Base-by-base conservation (phyloP, 768 basidiomycete species). In the Phylloporus rhodoxanthus region DNA sequence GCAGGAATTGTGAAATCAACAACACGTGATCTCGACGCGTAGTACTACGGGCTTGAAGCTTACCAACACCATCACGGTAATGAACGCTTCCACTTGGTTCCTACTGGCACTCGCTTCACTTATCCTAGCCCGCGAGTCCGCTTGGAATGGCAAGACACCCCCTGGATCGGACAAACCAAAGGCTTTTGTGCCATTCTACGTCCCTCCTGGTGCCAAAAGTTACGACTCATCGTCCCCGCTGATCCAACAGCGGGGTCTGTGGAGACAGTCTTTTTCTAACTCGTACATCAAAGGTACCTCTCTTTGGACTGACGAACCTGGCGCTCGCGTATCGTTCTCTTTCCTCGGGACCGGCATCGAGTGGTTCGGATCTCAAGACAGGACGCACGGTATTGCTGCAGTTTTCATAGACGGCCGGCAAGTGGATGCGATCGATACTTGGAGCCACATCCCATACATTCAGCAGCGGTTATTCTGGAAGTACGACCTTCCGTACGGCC, bases 341-440 rank as follows among this genome's bases (percentile, higher is more conserved):
- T 88, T 88, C 65, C 70, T 70, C n/a, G 87, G 87, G 13, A 84
- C 82, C 11, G 85, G 85, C 1, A 74, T 90, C 55, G 87, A 89
- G 66, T 85, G 81, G 82, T 89, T 88, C 55, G 87, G 87, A 26
- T 76, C 73, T 57, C 72, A 69, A 34, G 80, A 77, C 55, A 70
- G 61, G 34, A 63, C 56, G 14, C 80, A 87, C 58, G 82, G 87
- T 13, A 62, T 75, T 8, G 73, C 81, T 4, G 55, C 73, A 20
- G 75, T 89, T 11, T 78, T 72, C 45, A 69, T 89, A 15, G 82
- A 89, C 50, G 81, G 82, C 17, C 64, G 65, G 37, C 67, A 69
- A 21, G 59, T 73, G 14, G 60, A 70, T 21, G 67, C 59, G 15
- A 71, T 86, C 41, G 75, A 85, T 58, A 57, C 72, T 8, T 79